Evolutionary conservation across 2,329 filamentous ascomycete species (phyloP).

Genomic region (Fonsecaea monophora): DNA sequence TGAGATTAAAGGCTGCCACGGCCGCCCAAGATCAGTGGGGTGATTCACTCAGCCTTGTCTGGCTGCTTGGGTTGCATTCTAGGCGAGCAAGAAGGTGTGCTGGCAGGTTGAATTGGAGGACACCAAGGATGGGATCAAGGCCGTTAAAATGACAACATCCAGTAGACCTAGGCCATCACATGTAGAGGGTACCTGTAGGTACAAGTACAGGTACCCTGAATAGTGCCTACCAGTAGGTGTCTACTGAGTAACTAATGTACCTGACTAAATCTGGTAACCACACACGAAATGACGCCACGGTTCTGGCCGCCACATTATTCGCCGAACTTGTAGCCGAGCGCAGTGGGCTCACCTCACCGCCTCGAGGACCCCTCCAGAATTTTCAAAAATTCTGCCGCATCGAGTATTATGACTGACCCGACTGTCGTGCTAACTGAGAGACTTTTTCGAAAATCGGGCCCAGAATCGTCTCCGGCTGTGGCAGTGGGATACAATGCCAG

Average conservation of each 20-base stretch:
- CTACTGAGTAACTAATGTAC: no score
- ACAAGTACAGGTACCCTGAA: no score
- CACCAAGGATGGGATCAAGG: neutral
- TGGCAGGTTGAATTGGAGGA: neutral
- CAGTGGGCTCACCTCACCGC: slow-evolving; percentile 13
- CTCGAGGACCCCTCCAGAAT: slow-evolving; percentile 15
- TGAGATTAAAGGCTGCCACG: neutral
- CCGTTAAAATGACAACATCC: slow-evolving; percentile 10
- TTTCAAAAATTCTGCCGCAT: slow-evolving; percentile 30
- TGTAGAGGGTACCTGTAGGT: no score
- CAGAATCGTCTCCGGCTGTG: neutral
- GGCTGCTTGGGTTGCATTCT: neutral
- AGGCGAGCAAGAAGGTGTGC: neutral
- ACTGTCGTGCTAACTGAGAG: neutral
- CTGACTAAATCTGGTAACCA: slow-evolving; percentile 8
- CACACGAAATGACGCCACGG: slow-evolving; percentile 14
- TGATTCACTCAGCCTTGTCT: neutral
- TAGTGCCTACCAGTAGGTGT: no score
- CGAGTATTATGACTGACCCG: slow-evolving; percentile 7
- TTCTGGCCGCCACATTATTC: slow-evolving; percentile 12
- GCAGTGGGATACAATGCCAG: slow-evolving; percentile 8
- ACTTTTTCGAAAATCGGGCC: neutral
- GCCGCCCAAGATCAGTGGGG: neutral
- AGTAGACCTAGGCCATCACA: neutral
- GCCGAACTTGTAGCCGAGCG: slow-evolving; percentile 17